Base-by-base conservation (phyloP, 495 filamentous ascomycete species). In the Annulohypoxylon nitens region DNA sequence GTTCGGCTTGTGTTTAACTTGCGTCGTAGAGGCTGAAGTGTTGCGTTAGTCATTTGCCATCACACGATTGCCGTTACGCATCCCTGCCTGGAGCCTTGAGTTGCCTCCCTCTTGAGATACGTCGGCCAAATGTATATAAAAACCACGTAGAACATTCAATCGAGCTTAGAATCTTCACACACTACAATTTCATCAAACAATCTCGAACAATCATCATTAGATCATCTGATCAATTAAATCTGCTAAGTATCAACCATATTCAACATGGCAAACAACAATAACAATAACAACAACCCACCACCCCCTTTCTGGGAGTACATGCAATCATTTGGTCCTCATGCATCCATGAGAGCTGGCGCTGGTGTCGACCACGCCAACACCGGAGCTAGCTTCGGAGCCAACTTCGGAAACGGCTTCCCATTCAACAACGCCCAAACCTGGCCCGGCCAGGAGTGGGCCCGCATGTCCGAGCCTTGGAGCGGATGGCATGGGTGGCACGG, bases 341-440 rank as follows among this genome's bases (percentile, higher is more conserved):
- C 45, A 18, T 16, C 34, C 33, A 48, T 34, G 41, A 63, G 57
- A 48, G 64, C 76, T 14, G 80, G 80, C n/a, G 60, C 37, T 30
- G 80, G 81, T 25, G 73, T 80, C 14, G 81, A 81, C 67, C 77
- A 80, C 57, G 59, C 76, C 57, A 72, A 53, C 43, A 11, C 23
- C 43, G 63, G 41, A 14, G 39, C 41, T 26, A 62, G 72, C 34
- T 67, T 71, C 43, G 63, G 41, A 11, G 39, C 41, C 36, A 62
- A 74, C 34, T 67, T 71, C 50, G 59, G 65, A n/a, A 66, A 36
- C 1, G 78, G 75, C 26, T 78, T 79, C 70, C 60, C 67, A 9
- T 80, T 75, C 48, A 69, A 75, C 18, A 39, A 57, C 23, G 41
- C 53, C 8, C 70, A 74, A 26, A 75, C 75, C 61, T 78, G 77